Evolutionary conservation across 495 filamentous ascomycete genomes (phyloP), one percentile per base, ranked within the genome.

Genomic region (Delitschia confertaspora): DNA sequence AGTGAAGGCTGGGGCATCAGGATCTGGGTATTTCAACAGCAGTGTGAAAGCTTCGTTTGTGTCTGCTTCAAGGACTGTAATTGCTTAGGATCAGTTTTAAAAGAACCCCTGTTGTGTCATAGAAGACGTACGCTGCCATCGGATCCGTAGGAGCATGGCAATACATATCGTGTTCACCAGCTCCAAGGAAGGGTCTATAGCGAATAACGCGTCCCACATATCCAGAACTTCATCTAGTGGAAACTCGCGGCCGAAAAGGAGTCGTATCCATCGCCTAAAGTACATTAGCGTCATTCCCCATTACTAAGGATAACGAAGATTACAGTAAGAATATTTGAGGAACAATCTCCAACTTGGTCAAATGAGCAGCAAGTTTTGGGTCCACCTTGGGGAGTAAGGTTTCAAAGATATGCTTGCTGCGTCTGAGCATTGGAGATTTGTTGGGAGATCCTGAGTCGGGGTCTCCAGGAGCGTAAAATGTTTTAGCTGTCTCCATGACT

Each of bases 291-390:
- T 13, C 29, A 17, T 4, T 1, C 10, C 36, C 10, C 37, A 13
- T 7, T 26, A 22, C 2, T 21, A 33, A 30, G 5, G 3, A 21
- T 33, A 19, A 7, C 6, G n/a, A 6, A n/a, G 66, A 78, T 65
- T 62, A 89, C 82, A 95, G 93, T 23, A 98, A 64, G 59, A 96
- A 99, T 33, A 99, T 83, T 50, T 99, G 91, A 2, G 91, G 93
- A n/a, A 96, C 62, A 47, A 99, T 79, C 36, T 95, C 88, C 26
- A 94, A 79, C 34, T 78, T 74, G 40, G 78, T 80, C 19, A 99
- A 67, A 58, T 95, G 89, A 27, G 73, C 72, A 4, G 87, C 83
- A 24, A 99, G 72, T 56, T 83, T 81, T 31, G 82, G 76, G 57
- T 99, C 91, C 10, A 85, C 71, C 35, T 76, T 78, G 51, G 75